Percentiles rank a stretch among this genome's conserved stretches.
Evolutionary conservation across 306 rosid species (phyloP).

Genomic region (Oxytropis ochrocephala): DNA sequence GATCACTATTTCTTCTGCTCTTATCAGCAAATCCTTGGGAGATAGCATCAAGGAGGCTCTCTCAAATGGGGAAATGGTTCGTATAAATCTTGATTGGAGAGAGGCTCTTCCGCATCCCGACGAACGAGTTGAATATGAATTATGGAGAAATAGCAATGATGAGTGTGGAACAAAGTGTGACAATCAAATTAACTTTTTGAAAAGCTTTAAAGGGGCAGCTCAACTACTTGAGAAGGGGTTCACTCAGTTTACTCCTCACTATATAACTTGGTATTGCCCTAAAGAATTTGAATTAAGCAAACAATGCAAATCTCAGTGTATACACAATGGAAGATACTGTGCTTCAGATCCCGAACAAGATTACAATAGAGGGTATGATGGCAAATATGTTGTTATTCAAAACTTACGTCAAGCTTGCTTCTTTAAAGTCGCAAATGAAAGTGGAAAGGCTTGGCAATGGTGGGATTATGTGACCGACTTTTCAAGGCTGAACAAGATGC

Average conservation of each 20-base stretch:
- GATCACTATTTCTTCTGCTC: slow-evolving; percentile 83
- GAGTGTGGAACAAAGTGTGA: slow-evolving; percentile 95
- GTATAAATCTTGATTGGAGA: slow-evolving; percentile 87
- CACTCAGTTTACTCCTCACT: no score
- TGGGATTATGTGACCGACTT: slow-evolving; percentile 95
- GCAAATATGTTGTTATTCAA: slow-evolving; percentile 83
- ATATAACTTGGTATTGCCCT: no score
- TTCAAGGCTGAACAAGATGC: slow-evolving; percentile 76
- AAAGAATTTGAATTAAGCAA: no score
- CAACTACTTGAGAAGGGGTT: slow-evolving; percentile 90
- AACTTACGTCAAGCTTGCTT: slow-evolving; percentile 89
- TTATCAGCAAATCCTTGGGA: slow-evolving; percentile 72
- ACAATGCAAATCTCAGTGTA: slow-evolving; percentile 91
- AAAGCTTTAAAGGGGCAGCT: slow-evolving; percentile 82
- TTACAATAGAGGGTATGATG: slow-evolving; percentile 75
- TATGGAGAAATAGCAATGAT: slow-evolving; percentile 94
- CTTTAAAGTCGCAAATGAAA: slow-evolving; percentile 81
- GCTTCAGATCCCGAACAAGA: slow-evolving; percentile 98
- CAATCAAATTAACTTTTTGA: slow-evolving; percentile 65
- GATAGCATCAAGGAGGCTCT: slow-evolving; percentile 68
- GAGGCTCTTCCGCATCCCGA: slow-evolving; percentile 99
- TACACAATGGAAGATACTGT: slow-evolving; percentile 86
- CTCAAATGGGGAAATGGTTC: slow-evolving; percentile 57
- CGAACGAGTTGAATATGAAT: slow-evolving; percentile 91
- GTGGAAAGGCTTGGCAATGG: slow-evolving; percentile 94